phyloP scores from a whole-genome alignment of 2,329 filamentous ascomycete genomes.

The Hypoxylon sp. region DNA sequence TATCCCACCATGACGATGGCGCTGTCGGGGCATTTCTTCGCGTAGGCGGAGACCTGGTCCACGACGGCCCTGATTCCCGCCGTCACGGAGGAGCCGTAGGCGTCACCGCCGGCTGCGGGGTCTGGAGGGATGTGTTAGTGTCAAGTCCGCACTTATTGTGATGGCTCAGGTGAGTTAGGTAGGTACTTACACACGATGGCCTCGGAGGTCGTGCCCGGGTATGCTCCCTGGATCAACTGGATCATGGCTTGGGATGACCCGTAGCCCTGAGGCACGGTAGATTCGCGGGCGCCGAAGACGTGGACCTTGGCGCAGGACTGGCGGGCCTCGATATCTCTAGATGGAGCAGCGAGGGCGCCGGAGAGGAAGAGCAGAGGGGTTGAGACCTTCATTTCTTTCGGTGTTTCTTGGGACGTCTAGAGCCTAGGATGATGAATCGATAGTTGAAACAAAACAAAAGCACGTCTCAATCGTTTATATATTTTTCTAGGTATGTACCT shows the following conservation, averaged over 20 bases:
- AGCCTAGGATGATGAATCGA: neutral
- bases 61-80: constrained; percentile 70
- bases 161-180: neutral
- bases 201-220: constrained; percentile 57
- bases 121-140: constrained; percentile 64
- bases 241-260: constrained; percentile 62
- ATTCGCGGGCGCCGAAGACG: constrained; percentile 67
- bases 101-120: constrained; percentile 66
- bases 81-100: constrained; percentile 69
- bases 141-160: neutral
- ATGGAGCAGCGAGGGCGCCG: constrained; percentile 22
- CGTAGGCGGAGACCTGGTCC: constrained; percentile 69
- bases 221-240: constrained; percentile 60
- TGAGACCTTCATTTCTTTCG: constrained; percentile 21
- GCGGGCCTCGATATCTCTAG: constrained; percentile 48
- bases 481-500: neutral
- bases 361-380: constrained; percentile 24
- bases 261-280: constrained; percentile 62
- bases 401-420: neutral
- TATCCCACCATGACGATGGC: constrained; percentile 74
- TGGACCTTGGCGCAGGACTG: constrained; percentile 62
- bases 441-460: neutral
- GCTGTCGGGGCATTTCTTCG: constrained; percentile 68
- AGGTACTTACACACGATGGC: constrained; percentile 24
- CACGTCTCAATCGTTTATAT: constrained; percentile 6